Evolutionary conservation across 164 flowering plant genomes (phyloP), one percentile per base, ranked within the genome.

Genomic region (Litsea cubeba): DNA sequence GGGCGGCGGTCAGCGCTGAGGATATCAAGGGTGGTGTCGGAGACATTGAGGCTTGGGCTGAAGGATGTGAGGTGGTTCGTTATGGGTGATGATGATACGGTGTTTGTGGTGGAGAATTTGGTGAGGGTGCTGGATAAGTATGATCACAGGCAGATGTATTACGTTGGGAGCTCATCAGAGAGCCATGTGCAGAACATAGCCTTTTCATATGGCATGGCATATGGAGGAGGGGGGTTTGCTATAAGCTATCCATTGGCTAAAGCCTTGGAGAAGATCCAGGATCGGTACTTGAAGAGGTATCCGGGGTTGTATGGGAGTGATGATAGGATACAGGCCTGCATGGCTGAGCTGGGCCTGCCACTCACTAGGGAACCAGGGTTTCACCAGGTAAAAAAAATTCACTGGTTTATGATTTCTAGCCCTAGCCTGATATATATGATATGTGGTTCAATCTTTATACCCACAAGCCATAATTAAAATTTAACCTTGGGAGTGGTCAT

Each of bases 331-430:
- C 91, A 89, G 51, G 95, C 95, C 58, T 90, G 95, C 78, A 82
- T 90, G 91, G 83, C 93, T 14, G 96, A 91, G 79, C 91, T 91
- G 30, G 96, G 96, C 17, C 92, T 91, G 22, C 92, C 96, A 14
- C 86, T 91, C 71, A 91, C 96, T 62, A 88, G 83, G 63, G 87
- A 91, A 62, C 75, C 74, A 0, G 96, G 96, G 0, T 91, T 91
- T 75, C 96, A 91, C 54, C 76, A 74, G 71, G 76, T 74, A 46
- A 15, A 18, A 3, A 58, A 58, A n/a, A 17, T 3, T 58, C 22
- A n/a, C 8, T n/a, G n/a, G 18, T 8, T 58, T 14, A 17, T n/a
- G 18, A 58, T 58, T n/a, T 17, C 62, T 30, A 4, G 35, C 35
- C 35, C 35, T 30, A n/a, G 5, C 35, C 32, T 4, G 5, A 30